Evolutionary conservation across 257 asterid species (phyloP).

Genomic region (Ilex asprella): DNA sequence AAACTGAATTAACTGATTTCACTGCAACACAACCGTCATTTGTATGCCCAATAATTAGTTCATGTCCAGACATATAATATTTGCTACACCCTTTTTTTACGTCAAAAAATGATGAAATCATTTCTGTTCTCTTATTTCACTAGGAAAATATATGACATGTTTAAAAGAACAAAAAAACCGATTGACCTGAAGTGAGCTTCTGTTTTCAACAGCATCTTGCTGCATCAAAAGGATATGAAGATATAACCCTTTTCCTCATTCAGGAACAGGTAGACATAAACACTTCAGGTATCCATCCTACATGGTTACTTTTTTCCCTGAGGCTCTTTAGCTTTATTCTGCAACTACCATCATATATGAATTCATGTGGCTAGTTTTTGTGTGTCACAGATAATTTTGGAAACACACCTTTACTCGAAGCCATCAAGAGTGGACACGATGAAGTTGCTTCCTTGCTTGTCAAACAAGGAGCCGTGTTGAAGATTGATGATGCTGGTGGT

Average conservation of each 20-base stretch:
- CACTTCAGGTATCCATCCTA: constrained; percentile 40
- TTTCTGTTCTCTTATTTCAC: too few species aligned
- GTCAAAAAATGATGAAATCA: too few species aligned
- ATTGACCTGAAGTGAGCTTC: too few species aligned
- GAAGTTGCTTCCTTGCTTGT: constrained; percentile 53
- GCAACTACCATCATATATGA: neutral
- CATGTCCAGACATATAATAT: too few species aligned
- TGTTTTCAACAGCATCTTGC: constrained; percentile 71
- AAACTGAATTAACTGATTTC: too few species aligned
- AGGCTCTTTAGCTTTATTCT: neutral
- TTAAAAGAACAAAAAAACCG: too few species aligned
- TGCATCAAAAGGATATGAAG: constrained; percentile 81
- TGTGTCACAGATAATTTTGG: constrained; percentile 61
- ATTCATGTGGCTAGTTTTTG: constrained; percentile 1
- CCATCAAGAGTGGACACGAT: constrained; percentile 77
- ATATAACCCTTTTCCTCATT: constrained; percentile 53
- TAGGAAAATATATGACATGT: too few species aligned
- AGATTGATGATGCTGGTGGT: constrained; percentile 58
- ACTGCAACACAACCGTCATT: too few species aligned
- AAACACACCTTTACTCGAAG: constrained; percentile 70
- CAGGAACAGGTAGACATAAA: constrained; percentile 63
- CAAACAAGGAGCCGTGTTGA: constrained; percentile 58
- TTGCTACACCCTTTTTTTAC: too few species aligned
- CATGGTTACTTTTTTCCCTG: neutral
- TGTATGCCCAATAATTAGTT: too few species aligned